These are phyloP conservation scores for Yarrowia galli DNA, from an alignment of 1,139 yeast species.

Conservation along the genomic window DNA sequence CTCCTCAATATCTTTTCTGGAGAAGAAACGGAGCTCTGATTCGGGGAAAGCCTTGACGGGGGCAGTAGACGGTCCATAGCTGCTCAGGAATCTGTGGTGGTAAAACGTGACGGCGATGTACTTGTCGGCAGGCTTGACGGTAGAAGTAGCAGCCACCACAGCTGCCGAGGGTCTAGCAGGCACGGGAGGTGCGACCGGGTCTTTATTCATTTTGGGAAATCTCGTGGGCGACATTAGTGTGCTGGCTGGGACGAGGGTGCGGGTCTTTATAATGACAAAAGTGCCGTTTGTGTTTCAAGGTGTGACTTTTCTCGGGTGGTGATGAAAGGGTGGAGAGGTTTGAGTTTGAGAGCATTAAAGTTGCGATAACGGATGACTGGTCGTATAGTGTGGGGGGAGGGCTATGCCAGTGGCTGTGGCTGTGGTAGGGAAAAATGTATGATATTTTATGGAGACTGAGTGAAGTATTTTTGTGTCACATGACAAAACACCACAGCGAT, in stretches of 20 bases:
- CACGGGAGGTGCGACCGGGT: not conserved
- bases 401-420: too few species aligned
- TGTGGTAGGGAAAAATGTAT: too few species aligned
- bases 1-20: not conserved
- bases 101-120: not conserved
- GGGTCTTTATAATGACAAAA: too few species aligned
- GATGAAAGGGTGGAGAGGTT: slow-evolving; percentile 3
- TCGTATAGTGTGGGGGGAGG: not conserved
- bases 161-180: not conserved
- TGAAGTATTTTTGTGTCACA: too few species aligned
- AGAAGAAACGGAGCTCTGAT: not conserved
- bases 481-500: too few species aligned
- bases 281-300: not conserved
- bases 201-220: not conserved
- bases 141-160: not conserved
- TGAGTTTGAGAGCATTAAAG: slow-evolving; percentile 14
- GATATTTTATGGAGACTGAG: too few species aligned
- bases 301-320: not conserved
- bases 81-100: not conserved
- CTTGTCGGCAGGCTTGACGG: not conserved
- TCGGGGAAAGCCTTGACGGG: not conserved
- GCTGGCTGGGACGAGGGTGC: too few species aligned
- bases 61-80: too few species aligned
- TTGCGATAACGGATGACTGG: slow-evolving; percentile 17
- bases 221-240: slow-evolving; percentile 26